phyloP scores from a whole-genome alignment of 2,329 filamentous ascomycete genomes.

The Chaetomium sp. region DNA sequence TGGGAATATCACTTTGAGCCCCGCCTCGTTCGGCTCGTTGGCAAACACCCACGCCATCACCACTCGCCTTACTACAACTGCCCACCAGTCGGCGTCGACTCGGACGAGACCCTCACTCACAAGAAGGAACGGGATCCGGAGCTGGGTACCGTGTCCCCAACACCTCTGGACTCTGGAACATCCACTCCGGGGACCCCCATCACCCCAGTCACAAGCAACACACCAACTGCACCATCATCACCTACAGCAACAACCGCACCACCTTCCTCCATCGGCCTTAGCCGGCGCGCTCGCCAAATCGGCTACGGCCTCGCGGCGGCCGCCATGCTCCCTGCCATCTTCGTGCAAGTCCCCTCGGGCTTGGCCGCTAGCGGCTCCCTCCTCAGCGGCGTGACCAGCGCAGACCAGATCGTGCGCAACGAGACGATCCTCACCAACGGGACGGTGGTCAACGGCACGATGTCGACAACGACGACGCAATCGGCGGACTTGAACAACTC shows the following conservation, averaged over 20 bases:
- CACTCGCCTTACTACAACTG: conserved; percentile 13
- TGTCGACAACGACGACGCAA: conserved; percentile 13
- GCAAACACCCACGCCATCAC: conserved; percentile 19
- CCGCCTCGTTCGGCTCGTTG: conserved; percentile 28
- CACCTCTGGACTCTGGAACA: conserved; percentile 1
- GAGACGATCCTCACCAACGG: conserved; percentile 28
- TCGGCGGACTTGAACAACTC: conserved; percentile 34
- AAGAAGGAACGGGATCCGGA: conserved; percentile 16
- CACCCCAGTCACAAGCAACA: too few relatives aligned
- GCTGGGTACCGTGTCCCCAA: conserved; percentile 14
- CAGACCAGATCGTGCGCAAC: conserved; percentile 47
- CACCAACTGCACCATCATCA: too few relatives aligned
- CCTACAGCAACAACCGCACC: too few relatives aligned
- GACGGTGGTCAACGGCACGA: conserved; percentile 17
- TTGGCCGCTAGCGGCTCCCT: conserved; percentile 55
- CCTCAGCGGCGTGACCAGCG: conserved; percentile 50
- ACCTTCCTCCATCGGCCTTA: conserved; percentile 9
- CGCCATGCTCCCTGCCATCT: conserved; percentile 80
- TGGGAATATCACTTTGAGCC: conserved; percentile 47
- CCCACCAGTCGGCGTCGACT: conserved; percentile 5
- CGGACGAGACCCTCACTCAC: conserved; percentile 11
- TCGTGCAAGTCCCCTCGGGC: conserved; percentile 60
- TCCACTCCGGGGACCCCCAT: too few relatives aligned
- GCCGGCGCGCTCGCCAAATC: conserved; percentile 36
- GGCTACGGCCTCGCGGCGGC: conserved; percentile 77